Evolutionary conservation across 441 rosid species (phyloP).

Genomic region (Raphanus hybrid): DNA sequence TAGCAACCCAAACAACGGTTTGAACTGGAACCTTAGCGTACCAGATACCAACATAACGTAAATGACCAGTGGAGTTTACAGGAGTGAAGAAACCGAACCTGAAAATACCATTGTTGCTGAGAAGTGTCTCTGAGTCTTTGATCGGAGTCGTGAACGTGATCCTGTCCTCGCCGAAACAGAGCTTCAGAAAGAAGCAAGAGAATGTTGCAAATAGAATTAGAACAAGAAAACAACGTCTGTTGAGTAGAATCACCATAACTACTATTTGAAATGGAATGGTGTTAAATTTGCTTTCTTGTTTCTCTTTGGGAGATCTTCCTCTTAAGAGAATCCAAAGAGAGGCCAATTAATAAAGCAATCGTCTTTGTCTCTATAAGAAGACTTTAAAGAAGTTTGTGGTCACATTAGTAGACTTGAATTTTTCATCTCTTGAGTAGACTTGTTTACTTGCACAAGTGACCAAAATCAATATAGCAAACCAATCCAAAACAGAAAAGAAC

Average conservation of each 20-base stretch:
- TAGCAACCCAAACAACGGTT: slow-evolving; percentile 1
- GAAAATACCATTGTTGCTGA: not conserved
- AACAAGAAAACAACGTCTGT: not conserved
- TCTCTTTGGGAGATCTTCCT: not conserved
- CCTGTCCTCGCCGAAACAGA: not conserved
- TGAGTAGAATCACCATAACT: not conserved
- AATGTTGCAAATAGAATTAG: not conserved
- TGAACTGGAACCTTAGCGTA: not conserved
- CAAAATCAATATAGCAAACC: not conserved
- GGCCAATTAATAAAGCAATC: not conserved
- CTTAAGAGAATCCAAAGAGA: not conserved
- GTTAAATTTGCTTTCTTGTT: not conserved
- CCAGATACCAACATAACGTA: slow-evolving; percentile 1
- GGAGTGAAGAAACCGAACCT: slow-evolving; percentile 7
- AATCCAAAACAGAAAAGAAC: too few relatives aligned
- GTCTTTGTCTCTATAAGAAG: not conserved
- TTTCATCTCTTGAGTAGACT: not conserved
- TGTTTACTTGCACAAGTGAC: not conserved
- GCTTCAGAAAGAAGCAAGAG: not conserved
- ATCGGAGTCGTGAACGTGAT: not conserved
- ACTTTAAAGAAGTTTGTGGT: not conserved
- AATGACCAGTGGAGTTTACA: not conserved
- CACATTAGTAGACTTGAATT: not conserved
- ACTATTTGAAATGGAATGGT: not conserved
- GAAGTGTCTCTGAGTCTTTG: slow-evolving; percentile 1